Evolutionary conservation across 495 filamentous ascomycete species (phyloP).

Genomic region (Penicillium cosmopolitanum): DNA sequence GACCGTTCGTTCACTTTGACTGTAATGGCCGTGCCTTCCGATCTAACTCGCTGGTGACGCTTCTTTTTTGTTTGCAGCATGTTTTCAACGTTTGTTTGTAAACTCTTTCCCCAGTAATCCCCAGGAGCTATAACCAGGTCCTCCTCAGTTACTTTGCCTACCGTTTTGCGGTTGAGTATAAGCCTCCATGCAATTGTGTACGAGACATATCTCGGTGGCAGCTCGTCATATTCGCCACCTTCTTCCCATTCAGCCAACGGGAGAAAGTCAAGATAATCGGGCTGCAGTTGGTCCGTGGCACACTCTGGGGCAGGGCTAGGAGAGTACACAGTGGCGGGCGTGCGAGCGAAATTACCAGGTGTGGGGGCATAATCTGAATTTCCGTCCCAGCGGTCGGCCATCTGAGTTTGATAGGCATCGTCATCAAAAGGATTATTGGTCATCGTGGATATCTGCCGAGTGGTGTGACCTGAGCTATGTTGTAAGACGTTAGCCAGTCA

Average conservation of each 20-base stretch:
- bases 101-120: too few species aligned
- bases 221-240: slow-evolving; percentile 13
- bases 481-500: too few species aligned
- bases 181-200: too few species aligned
- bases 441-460: neutral
- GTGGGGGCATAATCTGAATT: slow-evolving; percentile 1
- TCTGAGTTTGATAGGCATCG: slow-evolving; percentile 1
- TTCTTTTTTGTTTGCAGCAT: slow-evolving; percentile 5
- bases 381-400: neutral
- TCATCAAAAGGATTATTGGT: slow-evolving; percentile 1
- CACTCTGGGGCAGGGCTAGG: slow-evolving; percentile 7
- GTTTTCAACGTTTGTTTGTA: too few species aligned
- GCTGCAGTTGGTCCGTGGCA: slow-evolving; percentile 9
- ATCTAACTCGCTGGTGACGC: slow-evolving; percentile 8
- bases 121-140: too few species aligned
- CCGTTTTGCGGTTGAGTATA: neutral
- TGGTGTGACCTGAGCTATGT: neutral
- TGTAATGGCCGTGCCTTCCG: slow-evolving; percentile 8
- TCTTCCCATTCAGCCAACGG: slow-evolving; percentile 12
- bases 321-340: neutral
- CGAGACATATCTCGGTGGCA: slow-evolving; percentile 4
- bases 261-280: slow-evolving; percentile 11
- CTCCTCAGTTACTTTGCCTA: neutral
- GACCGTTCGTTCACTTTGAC: slow-evolving; percentile 4
- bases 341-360: neutral